Base-by-base conservation (phyloP, 768 basidiomycete genomes). In the Russula sp. region DNA sequence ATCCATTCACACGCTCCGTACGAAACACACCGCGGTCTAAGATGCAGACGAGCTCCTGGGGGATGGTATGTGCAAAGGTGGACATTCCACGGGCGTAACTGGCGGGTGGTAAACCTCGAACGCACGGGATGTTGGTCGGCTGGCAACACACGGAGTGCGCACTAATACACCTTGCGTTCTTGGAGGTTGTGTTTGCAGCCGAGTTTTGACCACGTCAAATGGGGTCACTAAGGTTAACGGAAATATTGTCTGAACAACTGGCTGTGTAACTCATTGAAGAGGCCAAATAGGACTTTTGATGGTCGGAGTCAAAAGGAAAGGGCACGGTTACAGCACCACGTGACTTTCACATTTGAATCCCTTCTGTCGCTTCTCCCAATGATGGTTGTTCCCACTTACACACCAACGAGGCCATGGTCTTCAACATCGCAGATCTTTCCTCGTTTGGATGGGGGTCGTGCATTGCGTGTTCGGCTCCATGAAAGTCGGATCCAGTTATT, bases 121-220 rank as follows among this genome's bases (percentile, higher is more conserved):
- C 66, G 59, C 66, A 67, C 35, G 60, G 54, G 35, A 63, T 58
- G 60, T 46, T 68, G 7, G 75, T 57, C 55, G 87, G 84, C 72
- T 90, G 90, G 74, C 88, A 92, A 70, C 90, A 91, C 64, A 77
- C 77, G 74, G 72, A 54, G 81, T 78, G 60, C 77, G 78, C 59
- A 82, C 78, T 70, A 83, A 81, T 32, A 83, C 64, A 67, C 66
- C 66, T 68, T 67, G 39, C 72, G 76, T 70, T 73, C 72, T 22
- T 55, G 79, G 76, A n/a, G 86, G 87, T 71, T 90, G 93, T 0
- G 97, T 98, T 73, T 99, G 97, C 18, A 99, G 77, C 34, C 97
- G 85, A 13, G 96, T 98, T 74, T 98, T 98, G 67, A 98, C 82
- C 58, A 99, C 93, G 74, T 99, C 97, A 73, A 99, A 99, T 3